phyloP scores from a whole-genome alignment of 1,139 yeast species.

The Sugiyamaella neomexicana region DNA sequence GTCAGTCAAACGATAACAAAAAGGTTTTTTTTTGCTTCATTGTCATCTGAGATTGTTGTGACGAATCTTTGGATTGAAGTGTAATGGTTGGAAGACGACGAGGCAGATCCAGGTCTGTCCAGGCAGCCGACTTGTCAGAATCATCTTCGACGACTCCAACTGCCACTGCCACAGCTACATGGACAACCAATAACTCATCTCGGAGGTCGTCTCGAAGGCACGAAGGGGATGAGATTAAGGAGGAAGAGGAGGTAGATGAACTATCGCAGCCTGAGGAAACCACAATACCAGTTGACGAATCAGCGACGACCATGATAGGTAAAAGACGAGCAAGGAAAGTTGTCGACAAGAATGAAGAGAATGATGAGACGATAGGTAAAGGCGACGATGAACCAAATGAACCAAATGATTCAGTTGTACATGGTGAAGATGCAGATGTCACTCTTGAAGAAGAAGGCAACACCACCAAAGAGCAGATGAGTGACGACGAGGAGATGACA shows the following conservation, averaged over 20 bases:
- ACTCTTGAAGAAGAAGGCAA: conserved; percentile 15
- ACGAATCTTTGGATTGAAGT: conserved; percentile 39
- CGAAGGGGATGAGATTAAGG: conserved; percentile 9
- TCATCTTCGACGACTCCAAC: conserved; percentile 10
- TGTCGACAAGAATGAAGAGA: conserved; percentile 1
- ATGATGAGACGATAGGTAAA: conserved; percentile 11
- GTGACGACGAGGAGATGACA: conserved; percentile 11
- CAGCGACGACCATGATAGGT: background rate
- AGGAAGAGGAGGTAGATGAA: background rate
- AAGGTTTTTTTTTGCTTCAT: conserved; percentile 24
- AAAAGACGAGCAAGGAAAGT: conserved; percentile 6
- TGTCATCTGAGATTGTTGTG: conserved; percentile 46
- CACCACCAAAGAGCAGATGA: conserved; percentile 19
- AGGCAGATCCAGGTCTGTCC: conserved; percentile 14
- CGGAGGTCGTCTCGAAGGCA: conserved; percentile 8
- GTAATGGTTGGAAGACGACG: conserved; percentile 24
- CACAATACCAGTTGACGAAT: background rate
- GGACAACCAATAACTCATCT: background rate
- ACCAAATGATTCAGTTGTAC: background rate
- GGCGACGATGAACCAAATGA: background rate
- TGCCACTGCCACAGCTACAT: background rate
- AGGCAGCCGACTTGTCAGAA: conserved; percentile 10
- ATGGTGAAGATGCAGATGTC: conserved; percentile 6
- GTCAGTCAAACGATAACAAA: conserved; percentile 3
- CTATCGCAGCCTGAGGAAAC: background rate